Percentiles rank a stretch among this genome's conserved stretches.
Conservation (phyloP, 129 eudicot species). For the Ambrosia trifida region DNA sequence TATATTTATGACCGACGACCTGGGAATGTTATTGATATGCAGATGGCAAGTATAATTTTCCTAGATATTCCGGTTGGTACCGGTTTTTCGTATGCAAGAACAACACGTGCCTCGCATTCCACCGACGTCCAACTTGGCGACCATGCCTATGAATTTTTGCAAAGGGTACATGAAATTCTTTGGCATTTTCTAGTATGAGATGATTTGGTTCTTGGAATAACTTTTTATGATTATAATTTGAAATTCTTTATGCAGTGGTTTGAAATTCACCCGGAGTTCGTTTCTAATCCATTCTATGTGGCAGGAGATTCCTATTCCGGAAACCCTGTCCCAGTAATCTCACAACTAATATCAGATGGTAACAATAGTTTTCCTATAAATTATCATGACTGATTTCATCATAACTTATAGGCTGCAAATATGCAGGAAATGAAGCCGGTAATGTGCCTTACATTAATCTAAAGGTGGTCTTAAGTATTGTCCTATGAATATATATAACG, state of each 20-base stretch:
- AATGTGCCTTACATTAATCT: neutral
- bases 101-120: neutral
- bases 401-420: no score
- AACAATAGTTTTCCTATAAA: no score
- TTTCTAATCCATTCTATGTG: constrained; percentile 30
- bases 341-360: no score
- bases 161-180: constrained; percentile 11
- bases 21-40: neutral
- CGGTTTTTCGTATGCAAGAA: constrained; percentile 28
- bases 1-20: neutral
- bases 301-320: constrained; percentile 35
- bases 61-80: constrained; percentile 35
- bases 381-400: no score
- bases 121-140: neutral
- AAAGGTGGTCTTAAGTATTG: constrained; percentile 49
- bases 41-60: constrained; percentile 34
- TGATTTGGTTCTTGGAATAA: neutral
- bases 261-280: constrained; percentile 24
- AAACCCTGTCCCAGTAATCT: neutral
- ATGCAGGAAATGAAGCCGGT: neutral
- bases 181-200: neutral
- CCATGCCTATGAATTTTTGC: constrained; percentile 22
- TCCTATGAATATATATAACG: neutral
- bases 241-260: constrained; percentile 16
- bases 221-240: neutral